Conservation (phyloP, 2,329 filamentous ascomycete genomes). For the Thermothelomyces thermophilus region DNA sequence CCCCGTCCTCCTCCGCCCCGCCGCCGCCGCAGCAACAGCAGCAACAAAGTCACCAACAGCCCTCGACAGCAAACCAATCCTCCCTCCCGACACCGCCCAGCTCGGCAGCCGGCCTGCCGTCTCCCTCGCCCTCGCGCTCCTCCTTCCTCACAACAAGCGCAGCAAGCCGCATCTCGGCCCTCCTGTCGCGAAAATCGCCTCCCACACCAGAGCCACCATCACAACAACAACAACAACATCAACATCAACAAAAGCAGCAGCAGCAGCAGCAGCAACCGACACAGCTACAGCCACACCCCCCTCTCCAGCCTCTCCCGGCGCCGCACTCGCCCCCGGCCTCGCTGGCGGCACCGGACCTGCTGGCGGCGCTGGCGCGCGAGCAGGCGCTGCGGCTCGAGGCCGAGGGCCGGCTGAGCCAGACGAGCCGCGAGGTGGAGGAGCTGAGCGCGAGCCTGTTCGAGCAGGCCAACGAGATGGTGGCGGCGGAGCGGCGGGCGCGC, state of each 20-base stretch:
- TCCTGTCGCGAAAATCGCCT: constrained; percentile 38
- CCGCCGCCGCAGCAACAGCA: constrained; percentile 10
- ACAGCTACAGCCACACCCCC: too few species aligned
- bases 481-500: constrained; percentile 63
- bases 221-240: constrained; percentile 13
- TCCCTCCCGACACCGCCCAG: constrained; percentile 22
- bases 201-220: constrained; percentile 31
- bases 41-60: constrained; percentile 23
- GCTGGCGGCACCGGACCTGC: constrained; percentile 36
- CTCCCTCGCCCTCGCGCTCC: constrained; percentile 32
- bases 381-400: constrained; percentile 60
- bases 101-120: constrained; percentile 21
- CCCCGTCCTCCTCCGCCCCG: constrained; percentile 1
- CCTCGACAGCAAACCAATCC: constrained; percentile 2
- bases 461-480: constrained; percentile 85
- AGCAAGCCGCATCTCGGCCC: constrained; percentile 38
- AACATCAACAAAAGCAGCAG: neutral
- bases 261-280: too few species aligned
- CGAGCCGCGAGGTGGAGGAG: constrained; percentile 71
- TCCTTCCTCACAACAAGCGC: constrained; percentile 41
- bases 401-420: constrained; percentile 59
- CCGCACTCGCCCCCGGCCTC: neutral
- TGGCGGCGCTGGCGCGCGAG: constrained; percentile 59
- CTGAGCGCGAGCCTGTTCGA: constrained; percentile 68
- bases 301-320: too few species aligned